Base-by-base conservation (phyloP, 176 grass and related monocot genomes). In the Hyparrhenia diplandra region DNA sequence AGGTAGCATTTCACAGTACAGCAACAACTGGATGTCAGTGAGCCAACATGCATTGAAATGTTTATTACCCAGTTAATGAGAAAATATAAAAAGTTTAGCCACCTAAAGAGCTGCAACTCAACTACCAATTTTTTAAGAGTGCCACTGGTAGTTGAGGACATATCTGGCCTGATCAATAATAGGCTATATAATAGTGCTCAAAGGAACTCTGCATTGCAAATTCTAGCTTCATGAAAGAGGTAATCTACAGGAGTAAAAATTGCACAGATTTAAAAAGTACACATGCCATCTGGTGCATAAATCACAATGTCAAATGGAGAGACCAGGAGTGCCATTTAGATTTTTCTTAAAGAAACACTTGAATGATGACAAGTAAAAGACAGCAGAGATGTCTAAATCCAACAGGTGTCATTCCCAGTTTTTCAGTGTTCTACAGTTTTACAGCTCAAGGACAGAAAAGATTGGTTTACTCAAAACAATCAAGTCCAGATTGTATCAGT, bases 221-320 rank as follows among this genome's bases (percentile, higher is more conserved):
- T 65, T 79, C 20, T 35, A 67, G 21, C 30, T 21, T 37, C 20
- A 18, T 8, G 23, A 46, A 71, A 71, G 23, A 41, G 7, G 29
- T 10, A 73, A 13, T 64, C 34, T 64, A 74, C 58, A 82, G n/a
- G 58, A 46, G 29, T 73, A 47, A 62, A 67, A 82, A 43, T 21
- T 35, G 40, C 39, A 82, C 21, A 10, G 24, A 64, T 82, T 36
- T 25, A 3, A 28, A 32, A 64, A 8, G 2, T 65, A 21, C 14
- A n/a, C 3, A 64, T 49, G 28, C 5, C 34, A 67, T 66, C 36
- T 42, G 18, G 46, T 18, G 28, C n/a, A 71, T 62, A 36, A 70
- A 78, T 24, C 51, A 69, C 18, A 62, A 27, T 11, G 13, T 46
- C 14, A 45, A 39, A 59, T 58, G 17, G 28, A 55, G 35, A 13